phyloP scores from a whole-genome alignment of 2,329 filamentous ascomycete species.

The Gaeumannomyces sp. region DNA sequence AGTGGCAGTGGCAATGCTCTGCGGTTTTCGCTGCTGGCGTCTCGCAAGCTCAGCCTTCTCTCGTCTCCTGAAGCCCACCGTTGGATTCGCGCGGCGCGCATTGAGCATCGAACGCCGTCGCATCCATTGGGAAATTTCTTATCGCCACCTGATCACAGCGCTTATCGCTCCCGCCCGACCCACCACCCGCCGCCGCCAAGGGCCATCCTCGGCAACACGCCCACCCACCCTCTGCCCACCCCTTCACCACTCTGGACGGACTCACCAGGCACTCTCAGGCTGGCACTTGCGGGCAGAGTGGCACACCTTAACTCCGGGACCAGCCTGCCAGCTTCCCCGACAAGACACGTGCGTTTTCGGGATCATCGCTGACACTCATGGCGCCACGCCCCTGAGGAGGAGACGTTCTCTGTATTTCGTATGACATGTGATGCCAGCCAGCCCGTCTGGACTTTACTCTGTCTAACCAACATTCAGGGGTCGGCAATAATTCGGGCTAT shows the following conservation, averaged over 20 bases:
- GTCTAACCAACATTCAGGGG: neutral
- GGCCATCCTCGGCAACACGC: neutral
- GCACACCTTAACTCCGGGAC: neutral
- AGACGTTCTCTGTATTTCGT: too few relatives aligned
- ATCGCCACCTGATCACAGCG: conserved; percentile 16
- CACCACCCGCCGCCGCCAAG: neutral
- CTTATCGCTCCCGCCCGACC: conserved; percentile 12
- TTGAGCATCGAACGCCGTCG: conserved; percentile 10
- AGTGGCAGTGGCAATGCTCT: neutral
- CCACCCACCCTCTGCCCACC: neutral
- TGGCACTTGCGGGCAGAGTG: too few relatives aligned
- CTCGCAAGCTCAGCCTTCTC: conserved; percentile 2
- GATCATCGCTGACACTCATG: neutral
- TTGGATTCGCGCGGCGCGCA: neutral
- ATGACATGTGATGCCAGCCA: neutral
- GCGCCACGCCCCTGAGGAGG: too few relatives aligned
- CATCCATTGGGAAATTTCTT: conserved; percentile 12
- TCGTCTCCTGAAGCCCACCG: neutral
- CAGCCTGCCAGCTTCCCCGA: too few relatives aligned
- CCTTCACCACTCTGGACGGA: too few relatives aligned
- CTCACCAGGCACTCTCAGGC: too few relatives aligned
- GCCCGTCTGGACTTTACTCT: neutral
- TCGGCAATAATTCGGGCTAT: neutral
- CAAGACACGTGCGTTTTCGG: neutral
- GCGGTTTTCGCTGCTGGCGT: neutral